These are phyloP conservation scores for Boletus albobrunnescens DNA, from an alignment of 1,284 basidiomycete genomes.

Conservation along the genomic window DNA sequence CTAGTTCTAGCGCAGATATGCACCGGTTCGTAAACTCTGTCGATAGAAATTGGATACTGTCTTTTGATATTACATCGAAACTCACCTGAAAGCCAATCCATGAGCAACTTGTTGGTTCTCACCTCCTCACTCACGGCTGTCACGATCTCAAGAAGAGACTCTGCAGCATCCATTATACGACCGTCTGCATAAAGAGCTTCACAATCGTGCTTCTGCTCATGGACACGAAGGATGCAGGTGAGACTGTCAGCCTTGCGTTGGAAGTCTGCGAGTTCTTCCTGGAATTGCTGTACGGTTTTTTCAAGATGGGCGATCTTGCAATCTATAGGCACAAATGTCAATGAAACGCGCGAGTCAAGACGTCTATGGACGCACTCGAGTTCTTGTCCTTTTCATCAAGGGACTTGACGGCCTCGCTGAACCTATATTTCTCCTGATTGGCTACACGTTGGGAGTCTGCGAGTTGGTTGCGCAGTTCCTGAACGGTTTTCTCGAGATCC, in stretches of 20 bases:
- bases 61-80: not conserved
- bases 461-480: not conserved
- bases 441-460: not conserved
- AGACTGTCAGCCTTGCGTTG: not conserved
- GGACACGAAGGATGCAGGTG: not conserved
- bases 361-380: not conserved
- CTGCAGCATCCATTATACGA: not conserved
- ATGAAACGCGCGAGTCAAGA: not conserved
- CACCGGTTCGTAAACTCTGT: not conserved
- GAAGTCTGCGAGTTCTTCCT: not conserved
- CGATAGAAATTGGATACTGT: not conserved
- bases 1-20: not conserved
- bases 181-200: not conserved
- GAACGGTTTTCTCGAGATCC: not conserved
- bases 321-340: not conserved
- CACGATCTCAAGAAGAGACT: not conserved
- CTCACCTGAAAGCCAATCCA: not conserved
- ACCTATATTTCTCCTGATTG: not conserved
- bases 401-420: not conserved
- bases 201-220: not conserved
- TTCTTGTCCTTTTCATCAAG: not conserved
- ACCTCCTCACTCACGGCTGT: not conserved
- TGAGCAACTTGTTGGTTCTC: not conserved
- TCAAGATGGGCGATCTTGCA: not conserved
- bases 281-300: not conserved